Conservation (phyloP, 2,329 filamentous ascomycete species). For the Cyphellophora attinorum region DNA sequence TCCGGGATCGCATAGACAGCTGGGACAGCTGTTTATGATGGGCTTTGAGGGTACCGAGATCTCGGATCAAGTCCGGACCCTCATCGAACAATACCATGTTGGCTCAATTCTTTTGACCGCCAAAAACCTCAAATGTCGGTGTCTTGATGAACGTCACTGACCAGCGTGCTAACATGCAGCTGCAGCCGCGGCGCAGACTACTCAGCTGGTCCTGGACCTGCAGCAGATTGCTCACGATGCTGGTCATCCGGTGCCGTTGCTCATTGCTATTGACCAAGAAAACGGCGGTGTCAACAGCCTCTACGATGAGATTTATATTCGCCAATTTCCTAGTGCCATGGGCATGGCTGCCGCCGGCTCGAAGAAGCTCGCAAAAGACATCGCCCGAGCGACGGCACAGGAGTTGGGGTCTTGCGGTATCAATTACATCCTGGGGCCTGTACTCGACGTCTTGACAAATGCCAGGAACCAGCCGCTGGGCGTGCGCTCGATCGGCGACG, state of each 20-base stretch:
- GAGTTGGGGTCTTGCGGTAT: constrained; percentile 89
- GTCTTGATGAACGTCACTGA: constrained; percentile 6
- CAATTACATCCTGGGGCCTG: constrained; percentile 90
- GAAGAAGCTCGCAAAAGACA: constrained; percentile 73
- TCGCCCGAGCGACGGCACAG: constrained; percentile 86
- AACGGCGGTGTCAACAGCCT: constrained; percentile 97
- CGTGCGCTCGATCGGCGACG: constrained; percentile 80
- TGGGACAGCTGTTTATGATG: constrained; percentile 56
- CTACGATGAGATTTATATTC: constrained; percentile 90
- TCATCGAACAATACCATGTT: constrained; percentile 63
- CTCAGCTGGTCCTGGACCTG: constrained; percentile 76
- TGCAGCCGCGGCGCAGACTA: constrained; percentile 65
- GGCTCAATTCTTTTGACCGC: constrained; percentile 67
- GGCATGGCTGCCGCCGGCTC: constrained; percentile 87
- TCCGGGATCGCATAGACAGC: constrained; percentile 53
- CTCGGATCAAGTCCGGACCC: constrained; percentile 51
- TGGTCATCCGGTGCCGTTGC: constrained; percentile 76
- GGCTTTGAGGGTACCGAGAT: constrained; percentile 57
- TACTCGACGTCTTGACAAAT: constrained; percentile 88
- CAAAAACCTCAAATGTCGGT: constrained; percentile 55
- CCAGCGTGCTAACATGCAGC: constrained; percentile 2
- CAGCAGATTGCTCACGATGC: constrained; percentile 86
- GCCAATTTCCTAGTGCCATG: constrained; percentile 96
- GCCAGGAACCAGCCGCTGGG: constrained; percentile 83
- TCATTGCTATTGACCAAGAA: constrained; percentile 91